These are phyloP conservation scores for Eremothecium gossypii DNA, from an alignment of 1,139 yeast species.

Conservation along the genomic window DNA sequence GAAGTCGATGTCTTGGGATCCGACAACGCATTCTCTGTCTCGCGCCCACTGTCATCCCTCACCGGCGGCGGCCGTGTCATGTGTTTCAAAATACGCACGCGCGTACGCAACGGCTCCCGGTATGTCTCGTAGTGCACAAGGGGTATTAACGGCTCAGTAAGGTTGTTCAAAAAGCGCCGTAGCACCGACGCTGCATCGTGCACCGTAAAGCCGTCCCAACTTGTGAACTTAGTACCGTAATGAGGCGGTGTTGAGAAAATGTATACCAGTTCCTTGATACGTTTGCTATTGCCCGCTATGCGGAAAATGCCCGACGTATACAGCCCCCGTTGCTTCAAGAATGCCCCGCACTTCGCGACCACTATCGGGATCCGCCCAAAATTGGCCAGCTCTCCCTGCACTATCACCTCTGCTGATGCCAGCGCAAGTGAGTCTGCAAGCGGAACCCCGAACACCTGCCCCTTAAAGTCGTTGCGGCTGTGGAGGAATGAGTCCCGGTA, in stretches of 20 bases:
- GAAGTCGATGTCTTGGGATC: not conserved
- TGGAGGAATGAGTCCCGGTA: slow-evolving; percentile 25
- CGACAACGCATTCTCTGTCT: slow-evolving; percentile 15
- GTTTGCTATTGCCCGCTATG: slow-evolving; percentile 83
- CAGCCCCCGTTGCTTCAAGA: slow-evolving; percentile 64
- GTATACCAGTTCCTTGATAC: slow-evolving; percentile 77
- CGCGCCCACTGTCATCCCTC: slow-evolving; percentile 16
- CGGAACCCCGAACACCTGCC: slow-evolving; percentile 75
- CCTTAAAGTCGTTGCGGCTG: slow-evolving; percentile 29
- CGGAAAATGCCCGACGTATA: slow-evolving; percentile 86
- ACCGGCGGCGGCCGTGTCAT: slow-evolving; percentile 15
- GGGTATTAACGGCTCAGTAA: slow-evolving; percentile 91
- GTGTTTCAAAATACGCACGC: slow-evolving; percentile 28
- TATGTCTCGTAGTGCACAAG: slow-evolving; percentile 66
- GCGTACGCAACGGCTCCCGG: slow-evolving; percentile 58
- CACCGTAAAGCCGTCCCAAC: slow-evolving; percentile 87
- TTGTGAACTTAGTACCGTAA: slow-evolving; percentile 69
- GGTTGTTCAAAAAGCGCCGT: slow-evolving; percentile 73
- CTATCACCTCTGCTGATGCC: slow-evolving; percentile 40
- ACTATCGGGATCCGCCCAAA: slow-evolving; percentile 37
- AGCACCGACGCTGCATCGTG: slow-evolving; percentile 94
- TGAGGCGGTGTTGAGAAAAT: slow-evolving; percentile 81
- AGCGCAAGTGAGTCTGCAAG: slow-evolving; percentile 59
- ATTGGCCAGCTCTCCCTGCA: slow-evolving; percentile 29
- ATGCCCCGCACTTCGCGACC: slow-evolving; percentile 94